Evolutionary conservation across 2,329 filamentous ascomycete species (phyloP), one percentile per base, ranked within the genome.

Genomic region (Didymosphaeria variabile): DNA sequence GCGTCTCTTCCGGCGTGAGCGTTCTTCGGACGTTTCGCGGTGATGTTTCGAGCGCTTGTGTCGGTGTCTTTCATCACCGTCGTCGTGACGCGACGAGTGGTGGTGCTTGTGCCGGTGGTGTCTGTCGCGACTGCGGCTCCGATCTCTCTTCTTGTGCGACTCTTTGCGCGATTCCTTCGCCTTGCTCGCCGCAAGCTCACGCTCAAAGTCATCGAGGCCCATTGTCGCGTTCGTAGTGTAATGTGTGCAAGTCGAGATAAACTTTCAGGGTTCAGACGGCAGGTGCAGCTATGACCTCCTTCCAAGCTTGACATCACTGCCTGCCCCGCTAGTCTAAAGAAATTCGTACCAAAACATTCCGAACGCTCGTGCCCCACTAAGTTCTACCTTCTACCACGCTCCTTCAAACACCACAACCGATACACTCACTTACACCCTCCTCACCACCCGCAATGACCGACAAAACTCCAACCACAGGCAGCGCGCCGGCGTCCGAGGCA

Each of bases 181-280:
- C 72, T 88, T 90, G 66, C 87, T 88, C 47, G 88, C 85, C 1
- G 89, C 90, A 13, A 96, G 83, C 29, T 88, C 83, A 74, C 90
- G 91, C 77, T 96, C 93, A 61, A 96, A 96, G 60, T 94, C 91
- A 67, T 88, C 87, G 60, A 89, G 75, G 5, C 84, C 83, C 87
- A 88, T 89, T 31, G 54, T 79, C 38, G 31, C 34, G 34, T 31
- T 52, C 17, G 19, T 5, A 85, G 10, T 87, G 79, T n/a, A 84
- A 80, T 65, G 85, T 83, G 38, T 32, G 40, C 49, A 53, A 61
- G 60, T 61, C 61, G 57, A 55, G 42, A 58, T 46, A 44, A 19
- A 40, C 36, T 38, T 26, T 26, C 56, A 54, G 50, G 61, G 64
- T 32, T 50, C 52, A 34, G 1, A 1, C 6, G 2, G 32, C 40